Conservation (phyloP, 2,329 filamentous ascomycete species). For the Penicillium sp. region DNA sequence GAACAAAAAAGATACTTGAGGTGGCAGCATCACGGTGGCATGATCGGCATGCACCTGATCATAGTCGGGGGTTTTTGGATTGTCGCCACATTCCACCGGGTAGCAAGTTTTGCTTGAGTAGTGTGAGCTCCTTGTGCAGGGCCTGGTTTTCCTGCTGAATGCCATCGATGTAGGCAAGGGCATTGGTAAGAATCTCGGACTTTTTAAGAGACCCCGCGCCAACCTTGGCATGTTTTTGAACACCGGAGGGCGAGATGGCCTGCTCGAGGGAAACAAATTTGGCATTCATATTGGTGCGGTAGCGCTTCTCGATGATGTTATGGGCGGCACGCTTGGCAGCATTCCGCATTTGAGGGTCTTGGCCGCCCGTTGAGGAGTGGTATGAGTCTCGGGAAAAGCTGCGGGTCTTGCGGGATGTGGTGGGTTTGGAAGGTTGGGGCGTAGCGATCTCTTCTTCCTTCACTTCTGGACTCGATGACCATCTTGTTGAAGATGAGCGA, state of each 20-base stretch:
- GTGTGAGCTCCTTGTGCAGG: conserved; percentile 27
- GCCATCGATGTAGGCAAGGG: conserved; percentile 30
- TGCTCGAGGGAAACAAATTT: conserved; percentile 36
- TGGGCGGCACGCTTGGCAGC: conserved; percentile 36
- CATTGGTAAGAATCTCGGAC: conserved; percentile 32
- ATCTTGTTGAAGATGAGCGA: conserved; percentile 13
- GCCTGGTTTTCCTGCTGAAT: conserved; percentile 30
- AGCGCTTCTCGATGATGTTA: conserved; percentile 37
- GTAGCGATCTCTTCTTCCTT: conserved; percentile 20
- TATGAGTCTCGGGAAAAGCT: conserved; percentile 24
- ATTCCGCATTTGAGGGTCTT: conserved; percentile 23
- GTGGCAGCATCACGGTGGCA: not conserved
- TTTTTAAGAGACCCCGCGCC: conserved; percentile 31
- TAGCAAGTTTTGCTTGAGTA: conserved; percentile 24
- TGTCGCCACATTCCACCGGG: conserved; percentile 22
- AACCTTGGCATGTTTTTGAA: conserved; percentile 21
- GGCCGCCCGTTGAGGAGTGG: conserved; percentile 13
- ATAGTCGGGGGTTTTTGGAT: conserved; percentile 10
- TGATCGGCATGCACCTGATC: not conserved
- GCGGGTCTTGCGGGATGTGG: conserved; percentile 20
- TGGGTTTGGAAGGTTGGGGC: conserved; percentile 11
- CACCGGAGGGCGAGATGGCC: conserved; percentile 24
- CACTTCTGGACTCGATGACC: conserved; percentile 26
- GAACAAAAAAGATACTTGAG: not conserved
- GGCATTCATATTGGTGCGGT: conserved; percentile 38